Conservation (phyloP, 2,329 filamentous ascomycete genomes). For the Cercospora sp. region DNA sequence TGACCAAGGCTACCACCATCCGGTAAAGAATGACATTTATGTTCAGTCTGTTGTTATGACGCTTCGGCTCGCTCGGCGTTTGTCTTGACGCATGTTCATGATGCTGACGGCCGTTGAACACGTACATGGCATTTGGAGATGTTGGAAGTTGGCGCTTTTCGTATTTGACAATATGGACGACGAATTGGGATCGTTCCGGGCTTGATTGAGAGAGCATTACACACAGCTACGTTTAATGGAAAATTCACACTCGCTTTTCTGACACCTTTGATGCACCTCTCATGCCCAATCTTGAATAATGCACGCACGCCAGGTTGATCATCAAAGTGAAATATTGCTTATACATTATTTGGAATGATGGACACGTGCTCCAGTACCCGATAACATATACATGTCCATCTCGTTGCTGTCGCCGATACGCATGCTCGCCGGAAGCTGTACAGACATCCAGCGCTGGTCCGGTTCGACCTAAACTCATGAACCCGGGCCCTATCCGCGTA, state of each 20-base stretch:
- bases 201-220: slow-evolving; percentile 4
- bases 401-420: neutral
- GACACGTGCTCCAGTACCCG: neutral
- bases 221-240: slow-evolving; percentile 10
- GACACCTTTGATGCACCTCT: neutral
- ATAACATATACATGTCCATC: neutral
- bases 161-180: neutral
- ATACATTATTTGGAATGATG: neutral
- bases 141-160: neutral
- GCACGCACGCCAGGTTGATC: neutral
- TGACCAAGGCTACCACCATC: slow-evolving; percentile 88
- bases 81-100: neutral
- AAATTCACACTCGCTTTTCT: slow-evolving; percentile 13
- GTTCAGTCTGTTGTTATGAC: neutral
- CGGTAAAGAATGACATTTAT: slow-evolving; percentile 24
- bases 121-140: neutral
- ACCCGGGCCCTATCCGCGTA: neutral
- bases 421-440: neutral
- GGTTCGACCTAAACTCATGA: neutral
- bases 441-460: neutral
- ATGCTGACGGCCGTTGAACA: slow-evolving; percentile 7
- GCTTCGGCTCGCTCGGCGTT: neutral
- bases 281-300: neutral
- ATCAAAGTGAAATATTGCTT: neutral
- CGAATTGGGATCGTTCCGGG: neutral